These are phyloP conservation scores for Aspergillus flavus DNA, from an alignment of 2,329 filamentous ascomycete species.

Conservation along the genomic window DNA sequence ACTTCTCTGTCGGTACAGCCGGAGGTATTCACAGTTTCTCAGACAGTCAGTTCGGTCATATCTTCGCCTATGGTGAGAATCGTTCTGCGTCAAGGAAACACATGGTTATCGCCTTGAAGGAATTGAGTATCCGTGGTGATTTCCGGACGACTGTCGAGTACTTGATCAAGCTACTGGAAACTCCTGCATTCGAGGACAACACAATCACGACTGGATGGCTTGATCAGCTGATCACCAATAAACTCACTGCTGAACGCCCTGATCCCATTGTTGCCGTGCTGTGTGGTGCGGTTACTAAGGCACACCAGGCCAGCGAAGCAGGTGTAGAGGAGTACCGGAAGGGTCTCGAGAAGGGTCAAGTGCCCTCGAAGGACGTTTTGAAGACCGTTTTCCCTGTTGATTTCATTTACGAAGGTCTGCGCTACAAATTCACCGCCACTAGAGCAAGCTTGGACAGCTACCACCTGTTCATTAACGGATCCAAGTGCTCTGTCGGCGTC, in stretches of 20 bases:
- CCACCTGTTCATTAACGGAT: conserved; percentile 98
- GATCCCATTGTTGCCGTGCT: conserved; percentile 93
- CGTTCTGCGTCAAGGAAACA: conserved; percentile 94
- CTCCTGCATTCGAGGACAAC: conserved; percentile 97
- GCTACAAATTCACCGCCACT: conserved; percentile 98
- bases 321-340: conserved; percentile 85
- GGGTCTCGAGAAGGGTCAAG: conserved; percentile 94
- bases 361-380: conserved; percentile 92
- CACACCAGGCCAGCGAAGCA: conserved; percentile 88
- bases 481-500: conserved; percentile 91
- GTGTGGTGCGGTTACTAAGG: conserved; percentile 92
- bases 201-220: conserved; percentile 99
- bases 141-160: conserved; percentile 99
- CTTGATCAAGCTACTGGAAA: conserved; percentile 97
- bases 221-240: conserved; percentile 97
- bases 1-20: conserved; percentile 96
- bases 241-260: conserved; percentile 91
- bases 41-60: conserved; percentile 98
- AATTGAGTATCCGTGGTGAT: conserved; percentile 98
- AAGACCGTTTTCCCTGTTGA: conserved; percentile 98
- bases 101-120: conserved; percentile 98
- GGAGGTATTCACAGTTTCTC: conserved; percentile 99
- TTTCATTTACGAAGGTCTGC: conserved; percentile 95
- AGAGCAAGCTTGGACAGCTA: conserved; percentile 91
- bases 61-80: conserved; percentile 98